Percentiles rank a stretch among this genome's conserved stretches.
Evolutionary conservation across 2,329 filamentous ascomycete species (phyloP).

Genomic region (Aureobasidium sp.): DNA sequence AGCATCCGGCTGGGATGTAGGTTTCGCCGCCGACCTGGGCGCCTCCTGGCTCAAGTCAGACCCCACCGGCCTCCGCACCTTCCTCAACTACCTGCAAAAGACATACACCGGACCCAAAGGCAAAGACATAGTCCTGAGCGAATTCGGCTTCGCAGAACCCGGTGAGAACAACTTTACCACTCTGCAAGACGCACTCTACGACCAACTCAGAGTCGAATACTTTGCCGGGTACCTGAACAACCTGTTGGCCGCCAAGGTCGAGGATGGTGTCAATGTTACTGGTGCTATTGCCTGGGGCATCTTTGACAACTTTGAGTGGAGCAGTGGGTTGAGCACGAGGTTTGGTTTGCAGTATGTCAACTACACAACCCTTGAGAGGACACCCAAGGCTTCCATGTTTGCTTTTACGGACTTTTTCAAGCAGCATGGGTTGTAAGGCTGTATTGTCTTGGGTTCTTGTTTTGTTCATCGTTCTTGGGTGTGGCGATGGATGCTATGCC

Average conservation of each 20-base stretch:
- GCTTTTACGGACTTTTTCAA: conserved; percentile 29
- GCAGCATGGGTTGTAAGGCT: conserved; percentile 11
- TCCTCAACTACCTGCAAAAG: conserved; percentile 17
- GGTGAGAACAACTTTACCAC: conserved; percentile 30
- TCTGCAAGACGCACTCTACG: conserved; percentile 19
- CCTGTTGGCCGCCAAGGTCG: conserved; percentile 25
- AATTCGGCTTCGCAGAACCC: conserved; percentile 30
- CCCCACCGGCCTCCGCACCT: conserved; percentile 27
- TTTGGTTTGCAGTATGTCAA: conserved; percentile 31
- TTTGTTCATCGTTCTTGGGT: not conserved
- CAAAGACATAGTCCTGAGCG: conserved; percentile 24
- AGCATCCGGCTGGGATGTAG: conserved; percentile 36
- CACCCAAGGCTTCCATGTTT: conserved; percentile 32
- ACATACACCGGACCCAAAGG: not conserved
- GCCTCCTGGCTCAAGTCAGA: conserved; percentile 28
- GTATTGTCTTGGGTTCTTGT: not conserved
- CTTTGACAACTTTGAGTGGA: conserved; percentile 31
- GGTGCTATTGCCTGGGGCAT: conserved; percentile 28
- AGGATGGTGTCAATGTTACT: conserved; percentile 27
- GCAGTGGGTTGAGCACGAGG: conserved; percentile 25
- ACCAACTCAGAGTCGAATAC: conserved; percentile 3
- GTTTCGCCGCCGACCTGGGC: conserved; percentile 31
- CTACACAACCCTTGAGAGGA: conserved; percentile 27
- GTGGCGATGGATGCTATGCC: not conserved
- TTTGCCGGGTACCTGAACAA: conserved; percentile 25